phyloP scores from a whole-genome alignment of 768 basidiomycete genomes.

The Obba rivulosa region DNA sequence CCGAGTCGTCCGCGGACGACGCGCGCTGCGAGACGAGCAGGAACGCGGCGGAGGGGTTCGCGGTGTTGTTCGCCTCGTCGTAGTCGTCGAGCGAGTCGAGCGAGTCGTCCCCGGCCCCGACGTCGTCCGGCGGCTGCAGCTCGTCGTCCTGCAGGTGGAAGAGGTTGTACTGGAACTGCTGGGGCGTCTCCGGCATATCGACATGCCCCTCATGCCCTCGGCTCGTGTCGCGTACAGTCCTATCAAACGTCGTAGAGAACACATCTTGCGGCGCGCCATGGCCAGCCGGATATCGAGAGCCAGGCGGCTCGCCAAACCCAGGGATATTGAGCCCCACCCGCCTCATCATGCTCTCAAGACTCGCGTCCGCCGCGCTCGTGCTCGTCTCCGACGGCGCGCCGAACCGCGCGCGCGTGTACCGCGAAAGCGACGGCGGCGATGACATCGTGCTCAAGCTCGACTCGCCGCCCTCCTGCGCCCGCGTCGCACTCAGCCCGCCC shows the following conservation, averaged over 20 bases:
- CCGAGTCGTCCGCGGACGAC: constrained; percentile 34
- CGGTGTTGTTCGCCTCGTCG: constrained; percentile 49
- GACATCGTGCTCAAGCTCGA: constrained; percentile 67
- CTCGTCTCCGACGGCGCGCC: constrained; percentile 26
- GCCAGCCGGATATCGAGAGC: constrained; percentile 3
- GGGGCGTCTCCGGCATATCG: constrained; percentile 17
- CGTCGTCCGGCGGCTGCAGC: constrained; percentile 12
- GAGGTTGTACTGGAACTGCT: constrained; percentile 18
- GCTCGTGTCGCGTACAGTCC: constrained; percentile 7
- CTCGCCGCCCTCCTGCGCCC: constrained; percentile 25
- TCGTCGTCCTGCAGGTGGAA: constrained; percentile 23
- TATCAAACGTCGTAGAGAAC: constrained; percentile 9
- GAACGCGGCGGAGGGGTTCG: constrained; percentile 68
- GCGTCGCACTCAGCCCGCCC: constrained; percentile 5
- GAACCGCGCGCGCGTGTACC: constrained; percentile 47
- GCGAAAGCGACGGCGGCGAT: constrained; percentile 65
- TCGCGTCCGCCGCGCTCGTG: constrained; percentile 47
- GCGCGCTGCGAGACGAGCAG: constrained; percentile 49
- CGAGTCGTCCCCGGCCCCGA: constrained; percentile 45
- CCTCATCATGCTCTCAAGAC: constrained; percentile 67
- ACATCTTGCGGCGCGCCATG: background rate
- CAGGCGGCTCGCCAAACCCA: constrained; percentile 3
- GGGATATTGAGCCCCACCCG: constrained; percentile 47
- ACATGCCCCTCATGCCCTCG: background rate
- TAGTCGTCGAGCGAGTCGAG: constrained; percentile 46